Evolutionary conservation across 1,139 yeast genomes (phyloP).

Genomic region (Debaryomyces sp.): DNA sequence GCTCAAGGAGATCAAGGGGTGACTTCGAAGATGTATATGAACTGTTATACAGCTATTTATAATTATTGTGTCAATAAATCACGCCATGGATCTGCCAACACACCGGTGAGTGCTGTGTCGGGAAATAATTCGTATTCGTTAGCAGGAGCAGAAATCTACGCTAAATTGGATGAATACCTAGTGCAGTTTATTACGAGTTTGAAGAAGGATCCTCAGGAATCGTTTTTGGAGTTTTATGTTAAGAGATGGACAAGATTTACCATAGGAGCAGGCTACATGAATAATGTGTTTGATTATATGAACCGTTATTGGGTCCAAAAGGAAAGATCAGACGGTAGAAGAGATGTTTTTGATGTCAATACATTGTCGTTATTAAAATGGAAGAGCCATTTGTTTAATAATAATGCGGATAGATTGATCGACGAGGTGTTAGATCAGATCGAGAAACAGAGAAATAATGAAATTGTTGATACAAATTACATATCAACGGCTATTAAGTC

Average conservation of each 20-base stretch:
- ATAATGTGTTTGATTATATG: conserved; percentile 93
- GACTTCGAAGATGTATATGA: conserved; percentile 73
- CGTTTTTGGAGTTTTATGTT: conserved; percentile 83
- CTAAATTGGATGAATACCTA: conserved; percentile 68
- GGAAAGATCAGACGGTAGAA: conserved; percentile 93
- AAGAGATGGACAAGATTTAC: conserved; percentile 87
- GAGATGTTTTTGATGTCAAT: conserved; percentile 87
- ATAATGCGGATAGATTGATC: conserved; percentile 61
- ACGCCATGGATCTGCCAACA: conserved; percentile 31
- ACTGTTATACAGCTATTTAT: conserved; percentile 81
- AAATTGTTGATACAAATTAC: conserved; percentile 66
- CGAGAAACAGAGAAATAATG: conserved; percentile 78
- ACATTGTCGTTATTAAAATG: conserved; percentile 86
- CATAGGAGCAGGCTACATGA: conserved; percentile 88
- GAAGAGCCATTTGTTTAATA: conserved; percentile 80
- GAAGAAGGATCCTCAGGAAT: conserved; percentile 56
- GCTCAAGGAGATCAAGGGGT: conserved; percentile 65
- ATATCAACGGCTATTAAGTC: conserved; percentile 82
- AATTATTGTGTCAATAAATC: conserved; percentile 90
- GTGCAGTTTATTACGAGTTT: conserved; percentile 59
- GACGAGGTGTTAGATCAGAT: conserved; percentile 76
- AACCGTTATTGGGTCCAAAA: conserved; percentile 98
- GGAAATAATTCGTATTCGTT: conserved; percentile 46
- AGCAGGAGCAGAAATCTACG: conserved; percentile 89
- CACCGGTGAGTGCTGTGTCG: conserved; percentile 14